phyloP scores from a whole-genome alignment of 768 basidiomycete species.

The Macrolepiota dolichaula region DNA sequence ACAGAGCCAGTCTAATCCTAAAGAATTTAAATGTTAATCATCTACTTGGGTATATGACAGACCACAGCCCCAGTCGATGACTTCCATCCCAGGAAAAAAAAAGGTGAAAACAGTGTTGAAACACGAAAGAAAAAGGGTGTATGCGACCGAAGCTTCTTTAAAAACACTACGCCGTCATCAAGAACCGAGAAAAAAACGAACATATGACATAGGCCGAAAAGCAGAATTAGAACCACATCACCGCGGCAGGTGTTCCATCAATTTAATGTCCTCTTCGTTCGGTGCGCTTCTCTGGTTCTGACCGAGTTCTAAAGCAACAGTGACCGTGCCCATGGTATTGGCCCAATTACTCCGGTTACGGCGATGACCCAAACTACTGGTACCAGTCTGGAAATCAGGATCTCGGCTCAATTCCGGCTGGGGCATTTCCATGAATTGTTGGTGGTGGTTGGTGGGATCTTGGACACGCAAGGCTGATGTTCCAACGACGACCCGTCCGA shows the following conservation, averaged over 20 bases:
- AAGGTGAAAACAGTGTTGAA: no score
- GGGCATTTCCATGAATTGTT: background rate
- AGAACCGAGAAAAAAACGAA: no score
- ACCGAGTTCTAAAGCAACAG: background rate
- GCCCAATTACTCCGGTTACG: constrained; percentile 2
- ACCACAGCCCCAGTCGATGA: no score
- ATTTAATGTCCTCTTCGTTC: constrained; percentile 2
- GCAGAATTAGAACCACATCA: background rate
- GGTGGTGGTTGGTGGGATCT: background rate
- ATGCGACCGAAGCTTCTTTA: no score
- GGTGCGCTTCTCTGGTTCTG: background rate
- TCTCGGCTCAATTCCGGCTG: background rate
- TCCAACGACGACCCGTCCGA: background rate
- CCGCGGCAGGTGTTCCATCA: background rate
- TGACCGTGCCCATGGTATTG: background rate
- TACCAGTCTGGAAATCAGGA: background rate
- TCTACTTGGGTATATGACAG: no score
- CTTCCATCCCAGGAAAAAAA: no score
- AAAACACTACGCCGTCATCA: no score
- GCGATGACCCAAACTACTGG: background rate
- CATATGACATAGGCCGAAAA: no score
- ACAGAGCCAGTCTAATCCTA: no score
- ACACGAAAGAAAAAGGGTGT: no score
- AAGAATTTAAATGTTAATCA: no score
- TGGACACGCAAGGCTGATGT: background rate